Base-by-base conservation (phyloP, 371 early-diverging fungal species). In the Nematocida minor region DNA sequence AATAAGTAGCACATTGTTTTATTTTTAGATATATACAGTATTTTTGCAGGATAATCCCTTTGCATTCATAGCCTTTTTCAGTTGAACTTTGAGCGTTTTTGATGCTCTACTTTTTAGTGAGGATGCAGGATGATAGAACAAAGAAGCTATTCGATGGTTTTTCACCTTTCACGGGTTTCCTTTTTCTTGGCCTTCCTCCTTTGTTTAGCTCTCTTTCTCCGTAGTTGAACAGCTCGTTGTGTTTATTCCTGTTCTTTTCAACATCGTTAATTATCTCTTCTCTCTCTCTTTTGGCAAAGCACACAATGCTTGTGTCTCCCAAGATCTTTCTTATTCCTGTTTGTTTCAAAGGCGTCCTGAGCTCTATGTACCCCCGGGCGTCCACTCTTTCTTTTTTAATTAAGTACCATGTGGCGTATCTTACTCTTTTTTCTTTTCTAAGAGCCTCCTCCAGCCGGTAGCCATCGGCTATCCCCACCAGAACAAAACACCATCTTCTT, bases 161-260 rank as follows among this genome's bases (percentile, higher is more conserved):
- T n/a, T n/a, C n/a, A n/a, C n/a, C n/a, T n/a, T n/a, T n/a, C n/a
- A n/a, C n/a, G n/a, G n/a, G 22, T 1, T 54, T 25, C 2, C 27
- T 27, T 47, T 41, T 62, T 42, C 62, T 38, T 4, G 77, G 77
- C 20, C 77, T n/a, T 11, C 77, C 77, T 40, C 77, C 77, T 38
- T 62, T 62, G 4, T 74, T 62, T 25, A 74, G 27, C 4, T 62
- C 51, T 64, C 57, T 49, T 54, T 62, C 66, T 27, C 77, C 77
- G 34, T 62, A 74, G 41, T 34, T 31, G n/a, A 64, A 66, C 4
- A 44, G 66, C 7, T 16, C 64, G 7, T 11, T 7, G 3, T 25
- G 7, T 29, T 36, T 16, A 29, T 27, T 11, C 31, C 25, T 46
- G 11, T 16, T 38, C 7, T 25, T 41, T 34, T 14, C 14, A 44